Evolutionary conservation across 805 yeast genomes (phyloP).

Genomic region (Yarrowia sp.): DNA sequence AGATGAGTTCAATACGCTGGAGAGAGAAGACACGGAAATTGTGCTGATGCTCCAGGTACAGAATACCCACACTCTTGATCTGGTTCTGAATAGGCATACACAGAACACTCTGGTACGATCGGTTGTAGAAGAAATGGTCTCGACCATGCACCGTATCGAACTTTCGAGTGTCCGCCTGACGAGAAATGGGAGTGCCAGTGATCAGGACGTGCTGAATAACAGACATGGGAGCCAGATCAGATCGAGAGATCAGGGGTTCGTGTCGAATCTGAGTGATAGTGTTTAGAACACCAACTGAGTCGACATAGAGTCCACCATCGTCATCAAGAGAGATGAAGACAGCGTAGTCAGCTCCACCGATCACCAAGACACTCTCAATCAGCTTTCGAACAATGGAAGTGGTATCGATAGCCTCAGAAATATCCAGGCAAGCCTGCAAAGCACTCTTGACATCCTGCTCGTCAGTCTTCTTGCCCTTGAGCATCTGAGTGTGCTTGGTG

Average conservation of each 20-base stretch:
- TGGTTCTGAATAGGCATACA: conserved; percentile 58
- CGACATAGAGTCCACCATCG: conserved; percentile 47
- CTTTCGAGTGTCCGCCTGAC: conserved; percentile 51
- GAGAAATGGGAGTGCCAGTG: conserved; percentile 52
- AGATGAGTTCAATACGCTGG: conserved; percentile 53
- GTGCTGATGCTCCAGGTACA: conserved; percentile 54
- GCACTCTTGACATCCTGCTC: conserved; percentile 49
- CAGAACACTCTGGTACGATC: conserved; percentile 51
- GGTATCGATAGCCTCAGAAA: conserved; percentile 56
- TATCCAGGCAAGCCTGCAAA: conserved; percentile 56
- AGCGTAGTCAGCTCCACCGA: conserved; percentile 53
- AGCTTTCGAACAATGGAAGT: conserved; percentile 53
- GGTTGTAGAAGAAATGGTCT: conserved; percentile 54
- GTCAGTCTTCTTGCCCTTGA: conserved; percentile 31
- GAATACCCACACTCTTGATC: conserved; percentile 55
- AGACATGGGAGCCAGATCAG: conserved; percentile 56
- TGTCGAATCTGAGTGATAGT: conserved; percentile 49
- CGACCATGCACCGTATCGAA: conserved; percentile 51
- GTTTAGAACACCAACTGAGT: conserved; percentile 46
- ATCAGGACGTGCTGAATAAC: conserved; percentile 53
- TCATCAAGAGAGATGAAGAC: conserved; percentile 49
- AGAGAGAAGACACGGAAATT: conserved; percentile 48
- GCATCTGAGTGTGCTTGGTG: conserved; percentile 34
- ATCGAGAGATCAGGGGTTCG: conserved; percentile 53
- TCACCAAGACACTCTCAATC: conserved; percentile 52